Evolutionary conservation across 2,329 filamentous ascomycete species (phyloP), one percentile per base, ranked within the genome.

Genomic region (Annulohypoxylon truncatum): DNA sequence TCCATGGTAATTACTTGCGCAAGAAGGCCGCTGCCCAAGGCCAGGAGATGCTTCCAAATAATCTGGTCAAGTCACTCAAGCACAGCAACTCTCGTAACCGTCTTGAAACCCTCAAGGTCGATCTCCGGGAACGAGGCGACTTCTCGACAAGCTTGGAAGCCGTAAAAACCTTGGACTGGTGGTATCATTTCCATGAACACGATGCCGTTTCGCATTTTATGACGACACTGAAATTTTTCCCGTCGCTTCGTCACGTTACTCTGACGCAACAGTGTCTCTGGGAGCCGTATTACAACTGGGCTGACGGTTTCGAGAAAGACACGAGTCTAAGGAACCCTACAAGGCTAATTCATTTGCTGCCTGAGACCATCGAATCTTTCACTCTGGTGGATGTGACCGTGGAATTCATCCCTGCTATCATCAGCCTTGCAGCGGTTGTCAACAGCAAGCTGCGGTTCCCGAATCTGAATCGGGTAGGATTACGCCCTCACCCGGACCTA

Each of bases 181-280:
- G 15, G 24, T 31, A 50, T 20, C 13, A 6, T 2, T n/a, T 18
- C 8, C 8, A 20, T 8, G 7, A 13, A 12, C 20, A 26, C 20
- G 26, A 24, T n/a, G 12, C 42, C 10, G 5, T 7, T 12, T 13
- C 22, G n/a, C 42, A 38, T 7, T 64, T 64, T 18, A 56, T 56
- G 15, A 18, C 10, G 0, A 31, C 4, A 1, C 22, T 66, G 8
- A 10, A 15, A 0, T 5, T 0, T 4, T 50, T 52, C 13, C 0
- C 9, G 2, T 2, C 7, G 1, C 58, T 67, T 3, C 48, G 22
- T 1, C 22, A n/a, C n/a, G 2, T 64, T 3, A 31, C 9, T 1
- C 31, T 67, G 8, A 57, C 64, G 6, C 55, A 67, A 31, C 64
- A 64, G 38, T 38, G 52, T 8, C 18, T 67, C 3, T 64, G 51